Percentiles rank a stretch among this genome's conserved stretches.
These are phyloP conservation scores for Zasmidium angulare DNA, from an alignment of 2,329 filamentous ascomycete genomes.

Conservation along the genomic window DNA sequence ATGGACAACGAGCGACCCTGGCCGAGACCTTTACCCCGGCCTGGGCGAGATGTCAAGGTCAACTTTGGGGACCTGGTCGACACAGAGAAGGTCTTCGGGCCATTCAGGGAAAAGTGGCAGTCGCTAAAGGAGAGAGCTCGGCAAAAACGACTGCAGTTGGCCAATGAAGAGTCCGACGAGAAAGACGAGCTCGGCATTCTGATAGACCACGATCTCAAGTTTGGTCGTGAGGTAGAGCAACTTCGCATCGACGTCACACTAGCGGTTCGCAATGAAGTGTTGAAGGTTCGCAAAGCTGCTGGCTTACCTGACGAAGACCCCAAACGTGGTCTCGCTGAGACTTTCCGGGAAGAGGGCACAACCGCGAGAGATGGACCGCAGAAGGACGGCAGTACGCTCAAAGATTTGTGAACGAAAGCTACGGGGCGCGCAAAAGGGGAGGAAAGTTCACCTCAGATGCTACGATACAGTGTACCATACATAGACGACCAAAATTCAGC, in stretches of 20 bases:
- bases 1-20: conserved; percentile 83
- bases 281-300: conserved; percentile 70
- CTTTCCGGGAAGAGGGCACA: conserved; percentile 65
- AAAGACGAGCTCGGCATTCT: conserved; percentile 54
- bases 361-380: conserved; percentile 55
- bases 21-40: conserved; percentile 77
- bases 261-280: conserved; percentile 74
- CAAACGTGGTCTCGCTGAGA: conserved; percentile 73
- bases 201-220: conserved; percentile 65
- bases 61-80: conserved; percentile 79
- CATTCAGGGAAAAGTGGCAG: conserved; percentile 73
- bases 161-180: conserved; percentile 1
- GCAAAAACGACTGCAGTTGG: conserved; percentile 39
- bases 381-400: conserved; percentile 61
- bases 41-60: conserved; percentile 68
- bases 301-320: conserved; percentile 81
- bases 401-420: conserved; percentile 48
- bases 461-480: neutral
- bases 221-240: conserved; percentile 71
- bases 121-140: conserved; percentile 59
- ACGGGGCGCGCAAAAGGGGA: neutral
- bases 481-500: neutral
- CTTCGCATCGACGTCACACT: conserved; percentile 78
- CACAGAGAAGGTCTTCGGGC: conserved; percentile 72
- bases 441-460: neutral